Evolutionary conservation across 208 protist species (phyloP).

Genomic region (Willaertia magna): DNA sequence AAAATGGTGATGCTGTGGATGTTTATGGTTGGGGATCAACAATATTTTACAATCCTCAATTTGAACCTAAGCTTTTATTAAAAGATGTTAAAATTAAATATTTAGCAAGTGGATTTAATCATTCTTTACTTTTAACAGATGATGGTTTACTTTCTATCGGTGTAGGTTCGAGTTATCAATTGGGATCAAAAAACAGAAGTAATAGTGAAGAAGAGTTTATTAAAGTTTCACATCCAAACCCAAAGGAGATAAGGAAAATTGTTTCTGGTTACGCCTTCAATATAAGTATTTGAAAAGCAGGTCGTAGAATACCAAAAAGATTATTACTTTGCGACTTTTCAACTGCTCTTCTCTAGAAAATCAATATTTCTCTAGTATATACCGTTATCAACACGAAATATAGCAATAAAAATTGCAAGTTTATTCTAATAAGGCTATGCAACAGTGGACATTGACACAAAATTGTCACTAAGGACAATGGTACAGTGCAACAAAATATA

Average conservation of each 20-base stretch:
- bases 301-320: too few species aligned
- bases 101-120: neutral
- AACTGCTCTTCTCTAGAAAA: too few species aligned
- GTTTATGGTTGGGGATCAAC: neutral
- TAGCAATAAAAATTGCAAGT: too few species aligned
- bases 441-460: too few species aligned
- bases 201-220: neutral
- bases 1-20: neutral
- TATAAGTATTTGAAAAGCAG: neutral
- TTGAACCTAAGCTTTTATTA: neutral
- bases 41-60: neutral
- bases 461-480: too few species aligned
- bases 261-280: neutral
- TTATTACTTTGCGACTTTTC: too few species aligned
- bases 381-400: too few species aligned
- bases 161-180: neutral
- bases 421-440: too few species aligned
- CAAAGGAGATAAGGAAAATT: neutral
- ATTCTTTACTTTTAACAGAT: neutral
- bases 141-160: neutral
- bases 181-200: neutral
- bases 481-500: too few species aligned
- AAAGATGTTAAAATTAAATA: neutral
- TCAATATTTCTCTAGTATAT: too few species aligned
- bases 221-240: neutral